Conservation (phyloP, 148 eudicot species). For the Linanthus parryae region DNA sequence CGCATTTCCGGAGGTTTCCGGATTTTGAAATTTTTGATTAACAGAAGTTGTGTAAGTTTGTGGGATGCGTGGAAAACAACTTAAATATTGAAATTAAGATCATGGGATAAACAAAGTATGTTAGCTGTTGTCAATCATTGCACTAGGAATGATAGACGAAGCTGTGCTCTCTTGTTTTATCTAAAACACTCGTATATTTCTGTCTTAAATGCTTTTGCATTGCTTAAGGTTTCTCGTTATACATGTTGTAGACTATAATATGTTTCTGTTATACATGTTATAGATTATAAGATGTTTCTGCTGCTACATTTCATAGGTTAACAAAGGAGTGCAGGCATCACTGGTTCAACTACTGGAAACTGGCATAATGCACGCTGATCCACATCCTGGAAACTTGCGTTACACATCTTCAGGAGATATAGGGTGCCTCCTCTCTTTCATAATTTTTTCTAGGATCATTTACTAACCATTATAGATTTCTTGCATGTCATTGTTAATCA, state of each 20-base stretch:
- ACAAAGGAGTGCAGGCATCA: conserved; percentile 92
- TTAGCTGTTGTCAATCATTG: neutral
- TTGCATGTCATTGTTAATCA: neutral
- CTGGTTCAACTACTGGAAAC: conserved; percentile 93
- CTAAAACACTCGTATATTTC: too few relatives aligned
- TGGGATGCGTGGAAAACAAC: too few relatives aligned
- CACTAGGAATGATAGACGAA: too few relatives aligned
- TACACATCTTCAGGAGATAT: conserved; percentile 77
- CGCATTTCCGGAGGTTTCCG: neutral
- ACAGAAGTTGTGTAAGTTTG: too few relatives aligned
- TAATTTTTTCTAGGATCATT: neutral
- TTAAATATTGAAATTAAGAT: neutral
- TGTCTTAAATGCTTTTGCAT: too few relatives aligned
- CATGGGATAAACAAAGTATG: neutral
- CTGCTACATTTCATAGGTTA: conserved; percentile 42
- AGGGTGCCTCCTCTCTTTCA: conserved; percentile 33
- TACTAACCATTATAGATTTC: neutral
- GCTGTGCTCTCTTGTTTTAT: neutral
- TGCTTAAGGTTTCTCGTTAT: too few relatives aligned
- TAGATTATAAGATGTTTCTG: conserved; percentile 5
- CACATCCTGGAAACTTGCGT: conserved; percentile 95
- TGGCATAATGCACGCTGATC: conserved; percentile 95
- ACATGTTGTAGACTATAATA: too few relatives aligned
- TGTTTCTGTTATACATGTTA: too few relatives aligned
- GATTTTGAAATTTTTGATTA: neutral